Base-by-base conservation (phyloP, 2,329 filamentous ascomycete genomes). In the Rhexocercosporidium sp. region DNA sequence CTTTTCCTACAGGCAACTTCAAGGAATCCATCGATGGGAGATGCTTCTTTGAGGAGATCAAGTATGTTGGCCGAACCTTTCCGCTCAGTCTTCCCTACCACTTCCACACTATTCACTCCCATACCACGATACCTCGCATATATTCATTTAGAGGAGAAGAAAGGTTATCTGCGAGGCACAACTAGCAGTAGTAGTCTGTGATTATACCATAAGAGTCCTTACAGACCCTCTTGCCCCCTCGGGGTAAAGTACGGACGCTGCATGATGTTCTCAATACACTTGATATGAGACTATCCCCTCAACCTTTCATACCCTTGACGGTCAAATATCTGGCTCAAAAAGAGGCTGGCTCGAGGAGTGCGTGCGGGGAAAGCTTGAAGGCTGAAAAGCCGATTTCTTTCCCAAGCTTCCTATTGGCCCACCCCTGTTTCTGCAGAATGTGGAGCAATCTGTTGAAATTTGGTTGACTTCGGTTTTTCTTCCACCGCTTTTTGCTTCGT, bases 41-140 rank as follows among this genome's bases (percentile, higher is more conserved):
- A 54, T 91, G 90, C 74, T 81, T 83, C 4, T 90, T 94, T 70
- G 85, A 87, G 64, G 92, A 92, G 74, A 92, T 94, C 79, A 93
- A 86, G 91, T 93, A 85, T 77, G 87, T 77, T 37, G 44, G 37
- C 25, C 47, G 61, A 44, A 60, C 41, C 47, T 66, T 56, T 39
- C 41, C 44, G 37, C 56, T 34, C 31, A 44, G n/a, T 61, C 18
- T 20, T 31, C 8, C 12, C 41, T 60, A 25, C 27, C 53, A 12
- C 11, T 25, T 57, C n/a, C 37, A 37, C 3, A 18, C 49, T 31
- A 31, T 31, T 16, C 54, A 9, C 12, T 25, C 34, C 18, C 41
- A 57, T 34, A 25, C 20, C 34, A 51, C 22, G 20, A 39, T 5
- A 5, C 20, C 12, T 3, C 34, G 18, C 34, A 14, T 20, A 41